Evolutionary conservation across 1,284 basidiomycete species (phyloP).

Genomic region (Ganoderma leucocontextum): DNA sequence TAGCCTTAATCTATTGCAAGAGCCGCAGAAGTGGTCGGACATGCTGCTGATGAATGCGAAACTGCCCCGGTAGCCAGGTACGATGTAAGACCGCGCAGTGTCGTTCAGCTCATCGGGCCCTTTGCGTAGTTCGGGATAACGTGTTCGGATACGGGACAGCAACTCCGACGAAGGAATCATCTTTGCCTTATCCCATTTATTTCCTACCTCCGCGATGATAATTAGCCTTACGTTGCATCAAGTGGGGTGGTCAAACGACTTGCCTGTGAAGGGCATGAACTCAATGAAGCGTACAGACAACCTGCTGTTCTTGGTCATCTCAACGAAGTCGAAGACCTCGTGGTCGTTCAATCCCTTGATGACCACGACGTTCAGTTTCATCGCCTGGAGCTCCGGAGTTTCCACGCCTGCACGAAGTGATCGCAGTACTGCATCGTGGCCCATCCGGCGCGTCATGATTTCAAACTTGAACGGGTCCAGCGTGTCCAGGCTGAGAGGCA

Average conservation of each 20-base stretch:
- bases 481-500: conserved; percentile 74
- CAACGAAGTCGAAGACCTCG: conserved; percentile 82
- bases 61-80: conserved; percentile 77
- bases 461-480: conserved; percentile 90
- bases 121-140: conserved; percentile 59
- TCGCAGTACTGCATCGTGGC: conserved; percentile 78
- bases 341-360: conserved; percentile 82
- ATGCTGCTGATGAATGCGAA: conserved; percentile 92
- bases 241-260: conserved; percentile 26
- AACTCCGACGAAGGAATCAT: conserved; percentile 80
- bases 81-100: conserved; percentile 81
- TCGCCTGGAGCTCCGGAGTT: conserved; percentile 57
- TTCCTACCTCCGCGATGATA: conserved; percentile 56
- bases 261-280: conserved; percentile 93
- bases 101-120: conserved; percentile 78
- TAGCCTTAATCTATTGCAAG: conserved; percentile 85
- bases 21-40: conserved; percentile 91
- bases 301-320: conserved; percentile 70
- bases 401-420: conserved; percentile 71
- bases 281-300: conserved; percentile 89
- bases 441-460: conserved; percentile 80
- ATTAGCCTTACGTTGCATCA: conserved; percentile 6
- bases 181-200: conserved; percentile 85
- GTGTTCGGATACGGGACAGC: conserved; percentile 55
- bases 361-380: conserved; percentile 89